These are phyloP conservation scores for Porphyrellus cyaneotinctus DNA, from an alignment of 768 basidiomycete genomes.

Conservation along the genomic window DNA sequence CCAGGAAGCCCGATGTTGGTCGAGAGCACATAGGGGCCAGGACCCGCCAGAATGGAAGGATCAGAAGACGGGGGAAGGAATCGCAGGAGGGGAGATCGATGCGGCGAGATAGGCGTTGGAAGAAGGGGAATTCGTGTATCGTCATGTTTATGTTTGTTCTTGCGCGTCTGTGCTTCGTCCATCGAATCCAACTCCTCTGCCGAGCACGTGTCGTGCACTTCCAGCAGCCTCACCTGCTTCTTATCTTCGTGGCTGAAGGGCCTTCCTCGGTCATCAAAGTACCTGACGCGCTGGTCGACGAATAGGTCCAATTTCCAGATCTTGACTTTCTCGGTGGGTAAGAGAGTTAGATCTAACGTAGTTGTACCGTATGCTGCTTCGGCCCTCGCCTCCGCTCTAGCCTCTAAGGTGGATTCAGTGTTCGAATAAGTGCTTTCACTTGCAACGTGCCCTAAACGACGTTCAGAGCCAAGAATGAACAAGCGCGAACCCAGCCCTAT, in stretches of 20 bases:
- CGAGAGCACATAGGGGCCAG: slow-evolving; percentile 25
- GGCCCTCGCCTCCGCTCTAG: slow-evolving; percentile 4
- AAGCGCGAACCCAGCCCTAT: slow-evolving; percentile 74
- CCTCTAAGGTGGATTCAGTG: neutral
- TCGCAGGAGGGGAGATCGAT: slow-evolving; percentile 26
- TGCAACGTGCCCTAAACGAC: neutral
- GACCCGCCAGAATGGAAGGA: slow-evolving; percentile 21
- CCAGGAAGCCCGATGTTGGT: slow-evolving; percentile 15
- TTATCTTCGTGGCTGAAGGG: slow-evolving; percentile 4
- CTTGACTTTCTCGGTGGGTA: slow-evolving; percentile 85
- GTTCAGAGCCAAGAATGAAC: slow-evolving; percentile 67
- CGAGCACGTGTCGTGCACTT: slow-evolving; percentile 16
- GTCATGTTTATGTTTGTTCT: slow-evolving; percentile 13
- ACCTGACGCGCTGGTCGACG: slow-evolving; percentile 54
- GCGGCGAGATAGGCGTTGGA: slow-evolving; percentile 28
- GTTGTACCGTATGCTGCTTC: slow-evolving; percentile 48
- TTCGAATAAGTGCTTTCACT: neutral
- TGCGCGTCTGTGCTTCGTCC: slow-evolving; percentile 3
- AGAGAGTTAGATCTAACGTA: slow-evolving; percentile 72
- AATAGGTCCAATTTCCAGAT: slow-evolving; percentile 68
- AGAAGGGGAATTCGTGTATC: slow-evolving; percentile 19
- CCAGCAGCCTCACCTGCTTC: slow-evolving; percentile 12
- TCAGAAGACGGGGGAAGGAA: slow-evolving; percentile 14
- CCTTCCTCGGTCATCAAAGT: neutral
- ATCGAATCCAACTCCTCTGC: slow-evolving; percentile 8